These are phyloP conservation scores for Apophysomyces trapeziformis DNA, from an alignment of 371 early-diverging fungal genomes.

Conservation along the genomic window DNA sequence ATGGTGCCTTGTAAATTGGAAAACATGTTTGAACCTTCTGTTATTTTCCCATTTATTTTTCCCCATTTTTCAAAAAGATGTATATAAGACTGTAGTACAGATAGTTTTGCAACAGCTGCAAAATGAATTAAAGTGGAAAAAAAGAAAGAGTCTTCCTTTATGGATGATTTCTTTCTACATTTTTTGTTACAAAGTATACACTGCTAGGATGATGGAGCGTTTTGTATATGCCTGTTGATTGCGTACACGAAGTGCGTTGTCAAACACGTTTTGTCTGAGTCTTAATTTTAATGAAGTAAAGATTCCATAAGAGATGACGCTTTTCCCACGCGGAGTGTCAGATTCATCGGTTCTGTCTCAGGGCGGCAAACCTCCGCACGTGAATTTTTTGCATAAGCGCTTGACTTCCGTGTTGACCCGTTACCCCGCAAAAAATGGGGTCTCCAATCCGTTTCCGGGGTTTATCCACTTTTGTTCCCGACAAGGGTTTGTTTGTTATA, in stretches of 20 bases:
- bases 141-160: too few relatives aligned
- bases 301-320: not conserved
- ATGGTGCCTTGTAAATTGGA: constrained; percentile 24
- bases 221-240: not conserved
- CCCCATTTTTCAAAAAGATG: not conserved
- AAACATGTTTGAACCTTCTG: not conserved
- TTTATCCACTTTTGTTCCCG: not conserved
- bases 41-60: not conserved
- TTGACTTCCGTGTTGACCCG: constrained; percentile 4
- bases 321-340: constrained; percentile 2
- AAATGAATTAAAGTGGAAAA: not conserved
- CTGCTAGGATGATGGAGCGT: not conserved
- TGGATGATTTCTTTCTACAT: not conserved
- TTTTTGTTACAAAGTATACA: not conserved
- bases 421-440: constrained; percentile 3
- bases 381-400: constrained; percentile 1
- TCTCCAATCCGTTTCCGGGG: constrained; percentile 1
- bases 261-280: not conserved
- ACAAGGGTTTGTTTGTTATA: not conserved
- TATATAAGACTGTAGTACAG: constrained; percentile 4
- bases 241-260: not conserved
- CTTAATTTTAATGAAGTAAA: not conserved
- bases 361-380: not conserved
- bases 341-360: not conserved
- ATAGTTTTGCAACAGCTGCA: not conserved